Percentiles rank a stretch among this genome's conserved stretches.
These are phyloP conservation scores for Rhazya stricta DNA, from an alignment of 257 asterid genomes.

Conservation along the genomic window DNA sequence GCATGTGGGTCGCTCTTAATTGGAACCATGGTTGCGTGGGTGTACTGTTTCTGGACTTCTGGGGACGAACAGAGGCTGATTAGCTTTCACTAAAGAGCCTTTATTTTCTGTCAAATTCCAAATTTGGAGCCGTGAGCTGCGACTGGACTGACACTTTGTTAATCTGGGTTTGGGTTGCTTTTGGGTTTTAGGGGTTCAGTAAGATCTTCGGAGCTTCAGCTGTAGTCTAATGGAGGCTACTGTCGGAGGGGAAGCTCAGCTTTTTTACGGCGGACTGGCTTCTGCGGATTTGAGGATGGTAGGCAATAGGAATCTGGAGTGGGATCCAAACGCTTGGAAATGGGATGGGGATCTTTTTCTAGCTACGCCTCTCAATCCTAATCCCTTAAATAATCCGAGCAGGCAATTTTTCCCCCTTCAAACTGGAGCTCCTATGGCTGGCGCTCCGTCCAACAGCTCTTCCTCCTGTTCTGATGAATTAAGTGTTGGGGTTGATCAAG, in stretches of 20 bases:
- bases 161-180: neutral
- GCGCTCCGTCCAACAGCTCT: slow-evolving; percentile 45
- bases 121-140: neutral
- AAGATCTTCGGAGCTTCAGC: neutral
- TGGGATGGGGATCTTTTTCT: slow-evolving; percentile 79
- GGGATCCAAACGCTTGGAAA: slow-evolving; percentile 74
- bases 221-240: slow-evolving; percentile 39
- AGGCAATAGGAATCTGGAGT: slow-evolving; percentile 45
- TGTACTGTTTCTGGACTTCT: slow-evolving; percentile 22
- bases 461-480: slow-evolving; percentile 57
- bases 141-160: neutral
- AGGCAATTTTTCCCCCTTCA: slow-evolving; percentile 46
- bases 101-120: neutral
- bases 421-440: slow-evolving; percentile 23
- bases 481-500: slow-evolving; percentile 23
- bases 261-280: slow-evolving; percentile 32
- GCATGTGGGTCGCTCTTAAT: slow-evolving; percentile 24
- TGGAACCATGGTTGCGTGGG: slow-evolving; percentile 28
- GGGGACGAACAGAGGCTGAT: slow-evolving; percentile 30
- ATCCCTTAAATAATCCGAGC: slow-evolving; percentile 30
- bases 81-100: slow-evolving; percentile 6
- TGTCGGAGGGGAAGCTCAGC: slow-evolving; percentile 39
- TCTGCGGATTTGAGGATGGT: slow-evolving; percentile 33
- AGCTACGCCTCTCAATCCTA: slow-evolving; percentile 47
- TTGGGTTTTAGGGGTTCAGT: neutral